A percentile compares a stretch with the other conserved stretches of the same genome.
These are phyloP conservation scores for Acaromyces ingoldii DNA, from an alignment of 1,284 basidiomycete species.

Conservation along the genomic window DNA sequence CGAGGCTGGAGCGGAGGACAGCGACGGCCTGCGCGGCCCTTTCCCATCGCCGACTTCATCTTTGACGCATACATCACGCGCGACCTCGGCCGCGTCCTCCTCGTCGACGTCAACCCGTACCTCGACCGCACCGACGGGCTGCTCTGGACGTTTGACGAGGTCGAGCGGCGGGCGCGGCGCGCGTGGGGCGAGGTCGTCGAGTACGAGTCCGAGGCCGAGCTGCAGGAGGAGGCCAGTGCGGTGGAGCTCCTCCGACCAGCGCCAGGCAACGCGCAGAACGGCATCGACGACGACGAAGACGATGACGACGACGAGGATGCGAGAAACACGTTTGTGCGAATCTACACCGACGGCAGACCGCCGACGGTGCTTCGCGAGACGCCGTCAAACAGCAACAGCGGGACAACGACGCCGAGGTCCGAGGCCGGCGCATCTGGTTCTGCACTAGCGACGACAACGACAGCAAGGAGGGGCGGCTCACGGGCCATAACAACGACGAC, in stretches of 20 bases:
- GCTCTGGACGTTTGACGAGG: constrained; percentile 76
- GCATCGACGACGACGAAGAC: background rate
- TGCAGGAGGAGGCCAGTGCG: constrained; percentile 56
- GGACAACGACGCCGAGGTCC: too few species aligned
- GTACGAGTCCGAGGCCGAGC: constrained; percentile 21
- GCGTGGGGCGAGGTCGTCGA: background rate
- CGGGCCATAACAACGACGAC: too few species aligned
- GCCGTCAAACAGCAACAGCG: background rate
- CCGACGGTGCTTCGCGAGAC: background rate
- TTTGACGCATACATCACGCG: constrained; percentile 84
- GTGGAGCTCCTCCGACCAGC: constrained; percentile 75
- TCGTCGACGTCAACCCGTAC: constrained; percentile 88
- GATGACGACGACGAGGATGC: constrained; percentile 5
- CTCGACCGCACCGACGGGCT: constrained; percentile 77
- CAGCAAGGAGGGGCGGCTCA: too few species aligned
- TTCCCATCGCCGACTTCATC: constrained; percentile 54
- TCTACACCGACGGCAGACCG: constrained; percentile 6
- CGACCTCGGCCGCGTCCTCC: constrained; percentile 66
- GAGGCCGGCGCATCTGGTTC: too few species aligned
- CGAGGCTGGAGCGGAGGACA: too few species aligned
- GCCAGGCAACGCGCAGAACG: constrained; percentile 37
- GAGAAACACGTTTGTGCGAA: constrained; percentile 4
- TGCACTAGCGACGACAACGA: background rate
- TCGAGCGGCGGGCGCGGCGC: constrained; percentile 52
- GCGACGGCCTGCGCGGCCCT: background rate